These are phyloP conservation scores for Epichloe brachyelytri DNA, from an alignment of 2,329 filamentous ascomycete genomes.

Conservation along the genomic window DNA sequence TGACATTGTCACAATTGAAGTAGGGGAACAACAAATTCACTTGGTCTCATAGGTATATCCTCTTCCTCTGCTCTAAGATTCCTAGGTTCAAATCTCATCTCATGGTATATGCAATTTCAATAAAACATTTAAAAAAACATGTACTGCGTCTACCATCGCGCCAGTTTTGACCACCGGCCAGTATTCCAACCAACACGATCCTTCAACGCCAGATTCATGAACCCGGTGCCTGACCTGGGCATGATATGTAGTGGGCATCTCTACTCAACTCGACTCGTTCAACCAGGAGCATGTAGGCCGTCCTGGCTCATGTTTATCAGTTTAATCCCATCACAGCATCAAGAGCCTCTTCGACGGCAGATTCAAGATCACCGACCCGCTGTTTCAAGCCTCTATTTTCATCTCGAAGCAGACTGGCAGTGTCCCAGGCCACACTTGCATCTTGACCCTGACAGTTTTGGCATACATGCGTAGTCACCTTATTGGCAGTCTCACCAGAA, in stretches of 20 bases:
- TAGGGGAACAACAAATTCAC: too few species aligned
- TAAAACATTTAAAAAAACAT: neutral
- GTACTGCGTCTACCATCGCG: neutral
- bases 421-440: slow-evolving; percentile 50
- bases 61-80: neutral
- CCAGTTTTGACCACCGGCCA: neutral
- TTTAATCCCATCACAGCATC: slow-evolving; percentile 43
- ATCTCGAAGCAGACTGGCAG: slow-evolving; percentile 45
- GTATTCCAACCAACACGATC: neutral
- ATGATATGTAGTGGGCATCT: neutral
- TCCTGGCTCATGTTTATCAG: neutral
- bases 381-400: slow-evolving; percentile 51
- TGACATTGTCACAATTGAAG: too few species aligned
- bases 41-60: too few species aligned
- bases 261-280: neutral
- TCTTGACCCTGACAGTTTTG: slow-evolving; percentile 45
- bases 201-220: neutral
- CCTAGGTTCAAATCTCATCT: neutral
- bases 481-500: slow-evolving; percentile 21
- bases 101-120: neutral
- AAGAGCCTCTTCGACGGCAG: slow-evolving; percentile 46
- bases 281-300: neutral
- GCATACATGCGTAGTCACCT: slow-evolving; percentile 25
- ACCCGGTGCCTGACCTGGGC: neutral
- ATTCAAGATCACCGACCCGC: slow-evolving; percentile 45